A percentile compares a stretch with the other conserved stretches of the same genome.
phyloP scores from a whole-genome alignment of 768 basidiomycete species.

The Suillus subalutaceus region DNA sequence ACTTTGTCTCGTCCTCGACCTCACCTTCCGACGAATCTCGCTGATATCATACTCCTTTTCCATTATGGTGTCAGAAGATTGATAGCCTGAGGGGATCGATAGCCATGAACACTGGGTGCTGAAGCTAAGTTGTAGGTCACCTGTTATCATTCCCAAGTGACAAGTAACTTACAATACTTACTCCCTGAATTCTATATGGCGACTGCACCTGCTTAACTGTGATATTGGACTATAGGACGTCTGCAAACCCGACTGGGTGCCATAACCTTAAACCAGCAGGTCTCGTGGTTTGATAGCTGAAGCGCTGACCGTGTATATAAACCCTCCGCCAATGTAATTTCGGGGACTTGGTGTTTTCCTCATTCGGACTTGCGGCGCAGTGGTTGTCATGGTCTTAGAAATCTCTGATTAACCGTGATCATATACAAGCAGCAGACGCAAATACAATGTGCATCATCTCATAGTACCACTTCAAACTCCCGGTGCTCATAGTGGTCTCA shows the following conservation, averaged over 20 bases:
- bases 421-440: background rate
- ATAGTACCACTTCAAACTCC: background rate
- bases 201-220: background rate
- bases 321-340: background rate
- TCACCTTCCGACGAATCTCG: background rate
- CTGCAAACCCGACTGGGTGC: background rate
- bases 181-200: background rate
- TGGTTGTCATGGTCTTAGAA: background rate
- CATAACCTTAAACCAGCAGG: background rate
- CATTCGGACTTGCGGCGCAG: background rate
- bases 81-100: background rate
- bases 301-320: background rate
- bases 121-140: background rate
- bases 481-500: background rate
- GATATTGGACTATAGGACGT: background rate
- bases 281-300: background rate
- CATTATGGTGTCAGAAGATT: no score
- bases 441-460: background rate
- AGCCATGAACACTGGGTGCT: background rate
- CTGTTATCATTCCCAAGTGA: background rate
- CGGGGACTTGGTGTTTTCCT: background rate
- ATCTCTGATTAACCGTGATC: slow-evolving; percentile 13
- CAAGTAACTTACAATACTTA: background rate
- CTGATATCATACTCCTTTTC: background rate
- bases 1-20: background rate